phyloP scores from a whole-genome alignment of 345 rosid genomes.

The Camelina hispida region DNA sequence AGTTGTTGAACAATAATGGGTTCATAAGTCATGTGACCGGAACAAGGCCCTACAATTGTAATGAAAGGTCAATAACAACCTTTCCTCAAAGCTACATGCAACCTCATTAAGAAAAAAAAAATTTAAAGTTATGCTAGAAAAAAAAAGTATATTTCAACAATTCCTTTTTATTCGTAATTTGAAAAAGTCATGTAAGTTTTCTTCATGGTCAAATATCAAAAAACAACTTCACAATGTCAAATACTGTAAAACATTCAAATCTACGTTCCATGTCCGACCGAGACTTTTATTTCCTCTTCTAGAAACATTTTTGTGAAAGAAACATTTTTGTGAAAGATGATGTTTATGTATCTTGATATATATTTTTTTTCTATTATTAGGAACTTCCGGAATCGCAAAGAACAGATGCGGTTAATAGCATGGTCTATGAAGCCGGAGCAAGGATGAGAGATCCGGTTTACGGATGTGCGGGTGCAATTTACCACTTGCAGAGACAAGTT shows the following conservation, averaged over 20 bases:
- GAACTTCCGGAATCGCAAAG: constrained; percentile 88
- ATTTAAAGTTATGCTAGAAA: neutral
- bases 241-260: neutral
- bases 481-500: constrained; percentile 81
- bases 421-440: constrained; percentile 94
- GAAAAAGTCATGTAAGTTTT: constrained; percentile 35
- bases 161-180: constrained; percentile 36
- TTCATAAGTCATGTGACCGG: constrained; percentile 44
- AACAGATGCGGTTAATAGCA: constrained; percentile 93
- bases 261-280: constrained; percentile 12
- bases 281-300: constrained; percentile 7
- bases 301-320: neutral
- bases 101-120: neutral
- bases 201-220: constrained; percentile 39
- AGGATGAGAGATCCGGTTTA: constrained; percentile 89
- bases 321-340: neutral
- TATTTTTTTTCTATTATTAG: constrained; percentile 40
- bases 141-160: constrained; percentile 17
- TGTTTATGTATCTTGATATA: neutral
- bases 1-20: constrained; percentile 48
- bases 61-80: constrained; percentile 50
- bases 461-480: constrained; percentile 92
- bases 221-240: constrained; percentile 7
- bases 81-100: constrained; percentile 34
- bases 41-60: constrained; percentile 41